Evolutionary conservation across 352 stramenopile genomes (phyloP).

Genomic region (Nothophytophthora sp.): DNA sequence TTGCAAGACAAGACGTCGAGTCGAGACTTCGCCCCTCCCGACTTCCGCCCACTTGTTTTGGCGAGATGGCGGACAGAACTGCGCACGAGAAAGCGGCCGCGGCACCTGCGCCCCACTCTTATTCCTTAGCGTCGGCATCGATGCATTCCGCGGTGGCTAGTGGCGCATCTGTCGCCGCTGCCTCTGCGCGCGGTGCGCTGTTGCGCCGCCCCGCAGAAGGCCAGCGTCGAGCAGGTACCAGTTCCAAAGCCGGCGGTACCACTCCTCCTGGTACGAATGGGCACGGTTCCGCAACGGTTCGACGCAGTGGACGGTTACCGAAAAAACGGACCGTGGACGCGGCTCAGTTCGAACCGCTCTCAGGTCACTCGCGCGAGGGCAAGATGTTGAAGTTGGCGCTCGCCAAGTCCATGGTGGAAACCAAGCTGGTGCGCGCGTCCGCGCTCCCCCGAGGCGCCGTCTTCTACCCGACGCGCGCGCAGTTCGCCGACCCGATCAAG

Average conservation of each 20-base stretch:
- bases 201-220: slow-evolving; percentile 21
- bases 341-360: slow-evolving; percentile 20
- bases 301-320: slow-evolving; percentile 24
- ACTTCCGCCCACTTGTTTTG: too few relatives aligned
- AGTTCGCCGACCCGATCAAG: slow-evolving; percentile 87
- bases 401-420: slow-evolving; percentile 54
- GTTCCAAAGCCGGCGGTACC: slow-evolving; percentile 11
- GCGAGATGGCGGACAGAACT: too few relatives aligned
- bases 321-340: slow-evolving; percentile 35
- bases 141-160: neutral
- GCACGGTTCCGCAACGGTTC: slow-evolving; percentile 10
- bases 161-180: slow-evolving; percentile 11
- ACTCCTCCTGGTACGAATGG: slow-evolving; percentile 20
- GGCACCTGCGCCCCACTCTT: too few relatives aligned
- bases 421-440: slow-evolving; percentile 30
- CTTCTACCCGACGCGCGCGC: slow-evolving; percentile 84
- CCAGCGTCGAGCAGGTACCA: slow-evolving; percentile 11
- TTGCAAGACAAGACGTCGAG: too few relatives aligned
- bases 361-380: slow-evolving; percentile 21
- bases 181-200: slow-evolving; percentile 11
- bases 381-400: slow-evolving; percentile 75
- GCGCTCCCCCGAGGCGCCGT: slow-evolving; percentile 42
- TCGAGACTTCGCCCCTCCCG: too few relatives aligned
- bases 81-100: too few relatives aligned
- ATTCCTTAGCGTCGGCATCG: neutral